phyloP scores from a whole-genome alignment of 768 basidiomycete species.

The Boletellus ananas region DNA sequence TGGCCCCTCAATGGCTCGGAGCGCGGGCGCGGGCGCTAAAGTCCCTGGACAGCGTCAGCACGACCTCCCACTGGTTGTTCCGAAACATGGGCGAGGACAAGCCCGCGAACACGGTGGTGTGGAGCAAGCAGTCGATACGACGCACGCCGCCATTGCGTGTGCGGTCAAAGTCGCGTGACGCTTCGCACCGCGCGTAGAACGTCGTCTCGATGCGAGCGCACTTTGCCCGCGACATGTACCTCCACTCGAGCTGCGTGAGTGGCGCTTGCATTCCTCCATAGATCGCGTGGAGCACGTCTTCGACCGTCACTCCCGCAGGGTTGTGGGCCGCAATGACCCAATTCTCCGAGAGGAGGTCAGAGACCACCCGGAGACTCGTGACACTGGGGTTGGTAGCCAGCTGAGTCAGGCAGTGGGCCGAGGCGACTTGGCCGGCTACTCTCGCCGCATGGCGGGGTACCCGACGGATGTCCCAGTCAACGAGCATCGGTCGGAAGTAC shows the following conservation, averaged over 20 bases:
- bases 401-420: constrained; percentile 32
- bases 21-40: constrained; percentile 8
- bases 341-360: constrained; percentile 42
- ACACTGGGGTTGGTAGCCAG: constrained; percentile 44
- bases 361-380: constrained; percentile 37
- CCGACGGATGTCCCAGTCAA: constrained; percentile 51
- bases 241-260: constrained; percentile 43
- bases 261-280: constrained; percentile 36
- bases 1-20: not conserved
- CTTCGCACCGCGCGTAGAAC: constrained; percentile 46
- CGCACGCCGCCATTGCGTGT: constrained; percentile 41
- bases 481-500: constrained; percentile 11
- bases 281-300: constrained; percentile 50
- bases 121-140: constrained; percentile 47
- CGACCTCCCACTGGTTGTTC: constrained; percentile 36
- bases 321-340: constrained; percentile 44
- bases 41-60: constrained; percentile 45
- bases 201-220: constrained; percentile 37
- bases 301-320: constrained; percentile 45
- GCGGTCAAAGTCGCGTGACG: constrained; percentile 33
- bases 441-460: constrained; percentile 31
- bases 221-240: constrained; percentile 39
- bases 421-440: constrained; percentile 6
- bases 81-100: constrained; percentile 38
- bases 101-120: constrained; percentile 51